Evolutionary conservation across 345 rosid species (phyloP).

Genomic region (Populus alba): DNA sequence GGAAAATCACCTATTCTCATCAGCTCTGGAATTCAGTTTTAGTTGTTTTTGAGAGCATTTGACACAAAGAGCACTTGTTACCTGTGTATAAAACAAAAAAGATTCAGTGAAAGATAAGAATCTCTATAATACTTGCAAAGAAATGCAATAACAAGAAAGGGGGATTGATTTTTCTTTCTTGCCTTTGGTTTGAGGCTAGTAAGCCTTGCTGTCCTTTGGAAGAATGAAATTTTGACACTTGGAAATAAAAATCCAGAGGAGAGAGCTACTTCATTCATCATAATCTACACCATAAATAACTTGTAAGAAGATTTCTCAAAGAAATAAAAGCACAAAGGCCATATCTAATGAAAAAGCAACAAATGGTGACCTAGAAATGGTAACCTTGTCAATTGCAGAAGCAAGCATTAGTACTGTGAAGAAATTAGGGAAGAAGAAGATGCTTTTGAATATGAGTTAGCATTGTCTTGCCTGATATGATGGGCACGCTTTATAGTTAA

Average conservation of each 20-base stretch:
- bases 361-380: too few relatives aligned
- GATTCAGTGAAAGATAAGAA: background rate
- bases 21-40: constrained; percentile 18
- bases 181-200: constrained; percentile 30
- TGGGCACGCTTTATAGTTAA: too few relatives aligned
- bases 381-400: too few relatives aligned
- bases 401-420: too few relatives aligned
- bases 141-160: background rate
- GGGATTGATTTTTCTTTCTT: constrained; percentile 8
- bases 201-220: constrained; percentile 14
- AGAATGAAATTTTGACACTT: constrained; percentile 15
- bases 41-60: constrained; percentile 32
- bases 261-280: constrained; percentile 5
- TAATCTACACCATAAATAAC: constrained; percentile 8
- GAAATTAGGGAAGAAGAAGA: too few relatives aligned
- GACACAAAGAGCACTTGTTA: background rate
- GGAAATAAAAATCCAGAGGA: constrained; percentile 19
- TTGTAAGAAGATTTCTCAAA: too few relatives aligned
- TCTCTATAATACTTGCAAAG: background rate
- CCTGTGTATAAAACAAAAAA: constrained; percentile 10
- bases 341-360: too few relatives aligned
- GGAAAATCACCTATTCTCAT: constrained; percentile 37
- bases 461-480: too few relatives aligned
- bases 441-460: too few relatives aligned
- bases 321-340: too few relatives aligned